Evolutionary conservation across 2,329 filamentous ascomycete species (phyloP).

Genomic region (Zasmidium citrigriseum): DNA sequence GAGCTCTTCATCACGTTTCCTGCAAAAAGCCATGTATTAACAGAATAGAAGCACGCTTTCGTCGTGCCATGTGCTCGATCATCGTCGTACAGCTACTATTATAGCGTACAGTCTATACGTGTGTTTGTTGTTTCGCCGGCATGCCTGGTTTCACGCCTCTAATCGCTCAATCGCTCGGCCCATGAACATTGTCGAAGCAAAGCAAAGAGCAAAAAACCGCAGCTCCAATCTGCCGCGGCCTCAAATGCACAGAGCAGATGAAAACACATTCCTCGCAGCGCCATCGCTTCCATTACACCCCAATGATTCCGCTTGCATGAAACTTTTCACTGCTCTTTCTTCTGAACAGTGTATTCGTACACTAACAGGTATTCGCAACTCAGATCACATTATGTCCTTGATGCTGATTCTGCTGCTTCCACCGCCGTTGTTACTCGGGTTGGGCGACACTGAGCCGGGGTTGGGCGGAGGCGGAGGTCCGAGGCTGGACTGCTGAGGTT

Average conservation of each 20-base stretch:
- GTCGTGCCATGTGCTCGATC: neutral
- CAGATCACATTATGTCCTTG: conserved; percentile 37
- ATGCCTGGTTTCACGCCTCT: neutral
- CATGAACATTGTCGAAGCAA: neutral
- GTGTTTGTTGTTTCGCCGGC: neutral
- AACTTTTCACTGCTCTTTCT: neutral
- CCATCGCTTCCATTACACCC: conserved; percentile 4
- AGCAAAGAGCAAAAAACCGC: too few species aligned
- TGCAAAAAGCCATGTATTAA: neutral
- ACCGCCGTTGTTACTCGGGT: conserved; percentile 17
- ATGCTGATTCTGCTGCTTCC: conserved; percentile 38
- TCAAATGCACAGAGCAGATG: conserved; percentile 1
- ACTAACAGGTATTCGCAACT: neutral
- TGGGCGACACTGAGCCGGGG: conserved; percentile 15
- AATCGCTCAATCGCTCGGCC: neutral
- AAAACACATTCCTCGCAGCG: neutral
- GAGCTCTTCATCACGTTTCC: neutral
- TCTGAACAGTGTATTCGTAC: neutral
- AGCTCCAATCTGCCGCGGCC: neutral
- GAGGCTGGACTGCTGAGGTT: conserved; percentile 18
- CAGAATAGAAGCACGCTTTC: neutral
- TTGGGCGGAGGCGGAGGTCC: conserved; percentile 17
- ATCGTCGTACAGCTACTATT: neutral
- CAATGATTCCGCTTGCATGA: neutral
- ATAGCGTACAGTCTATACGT: neutral